Base-by-base conservation (phyloP, 2,329 filamentous ascomycete species). In the Fusarium napiforme region DNA sequence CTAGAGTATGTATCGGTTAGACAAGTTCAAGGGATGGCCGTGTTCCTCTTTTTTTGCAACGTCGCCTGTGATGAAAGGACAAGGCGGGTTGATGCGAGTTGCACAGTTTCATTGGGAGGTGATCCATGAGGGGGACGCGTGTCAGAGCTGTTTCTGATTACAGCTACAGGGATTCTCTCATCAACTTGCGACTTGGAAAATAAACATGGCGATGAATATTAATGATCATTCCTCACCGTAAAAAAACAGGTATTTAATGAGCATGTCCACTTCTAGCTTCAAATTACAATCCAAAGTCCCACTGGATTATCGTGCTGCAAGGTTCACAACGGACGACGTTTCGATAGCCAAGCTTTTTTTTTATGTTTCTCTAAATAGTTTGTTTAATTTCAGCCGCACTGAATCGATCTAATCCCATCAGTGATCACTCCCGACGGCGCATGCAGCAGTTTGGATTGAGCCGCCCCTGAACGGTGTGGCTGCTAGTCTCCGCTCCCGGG, bases 381-480 rank as follows among this genome's bases (percentile, higher is more conserved):
- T n/a, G 26, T 50, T 32, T 43, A 53, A 47, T 43, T 50, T 66
- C 40, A 71, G 65, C 60, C 42, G 23, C 56, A 64, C 50, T 49
- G 50, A 52, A 49, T 45, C 67, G 30, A 64, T 43, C 36, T 36
- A 23, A 40, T 58, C 9, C 18, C 46, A 23, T 49, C n/a, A n/a
- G n/a, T n/a, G n/a, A n/a, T n/a, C 11, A 1, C 45, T 47, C 18
- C 45, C 26, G 19, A 37, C 45, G 66, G 66, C 64, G 43, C 42
- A 69, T 55, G 34, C 50, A 55, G 50, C 50, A 15, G 23, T n/a
- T 52, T 40, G 50, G 18, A 42, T 18, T 50, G 55, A 58, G 67
- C 74, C 75, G 67, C 74, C 75, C 73, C 73, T 75, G 73, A 77
- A 58, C 60, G 67, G 69, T 74, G 75, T 76, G 73, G 75, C 75